A percentile compares a stretch with the other conserved stretches of the same genome.
These are phyloP conservation scores for Neodidymelliopsis sp. DNA, from an alignment of 2,329 filamentous ascomycete species.

Conservation along the genomic window DNA sequence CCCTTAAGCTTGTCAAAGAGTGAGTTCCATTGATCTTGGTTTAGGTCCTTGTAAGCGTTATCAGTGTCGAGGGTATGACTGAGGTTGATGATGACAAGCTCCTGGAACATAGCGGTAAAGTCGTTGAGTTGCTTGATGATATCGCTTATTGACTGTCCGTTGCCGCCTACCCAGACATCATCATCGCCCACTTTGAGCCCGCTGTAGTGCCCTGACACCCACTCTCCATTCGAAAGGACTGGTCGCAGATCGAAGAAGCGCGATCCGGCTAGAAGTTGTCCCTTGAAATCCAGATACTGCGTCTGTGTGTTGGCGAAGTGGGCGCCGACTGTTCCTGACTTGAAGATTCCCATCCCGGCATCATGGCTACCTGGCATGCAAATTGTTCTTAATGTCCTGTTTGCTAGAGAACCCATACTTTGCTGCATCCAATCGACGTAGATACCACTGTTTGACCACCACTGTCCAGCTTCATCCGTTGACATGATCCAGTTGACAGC, in stretches of 20 bases:
- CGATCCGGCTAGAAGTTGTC: constrained; percentile 56
- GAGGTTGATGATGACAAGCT: constrained; percentile 58
- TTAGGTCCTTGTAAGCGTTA: constrained; percentile 49
- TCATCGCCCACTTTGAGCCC: constrained; percentile 40
- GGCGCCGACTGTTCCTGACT: constrained; percentile 49
- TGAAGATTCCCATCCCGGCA: constrained; percentile 58
- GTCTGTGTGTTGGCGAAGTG: constrained; percentile 54
- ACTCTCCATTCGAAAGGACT: constrained; percentile 50
- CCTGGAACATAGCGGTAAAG: constrained; percentile 55
- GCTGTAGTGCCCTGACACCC: constrained; percentile 55
- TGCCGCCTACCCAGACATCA: constrained; percentile 53
- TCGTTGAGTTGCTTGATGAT: constrained; percentile 56
- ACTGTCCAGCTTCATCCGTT: constrained; percentile 43
- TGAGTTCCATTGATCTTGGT: constrained; percentile 50
- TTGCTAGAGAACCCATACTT: constrained; percentile 47
- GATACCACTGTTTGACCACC: constrained; percentile 47
- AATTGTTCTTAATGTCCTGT: constrained; percentile 55
- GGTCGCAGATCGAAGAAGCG: constrained; percentile 60
- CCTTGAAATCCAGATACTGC: constrained; percentile 55
- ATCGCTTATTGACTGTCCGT: constrained; percentile 55
- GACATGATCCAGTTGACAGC: constrained; percentile 50
- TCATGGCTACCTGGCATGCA: constrained; percentile 60
- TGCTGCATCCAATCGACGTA: constrained; percentile 53
- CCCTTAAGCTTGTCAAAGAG: constrained; percentile 54
- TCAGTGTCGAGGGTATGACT: constrained; percentile 56